phyloP scores from a whole-genome alignment of 768 basidiomycete species.

The Boletellus sp. region DNA sequence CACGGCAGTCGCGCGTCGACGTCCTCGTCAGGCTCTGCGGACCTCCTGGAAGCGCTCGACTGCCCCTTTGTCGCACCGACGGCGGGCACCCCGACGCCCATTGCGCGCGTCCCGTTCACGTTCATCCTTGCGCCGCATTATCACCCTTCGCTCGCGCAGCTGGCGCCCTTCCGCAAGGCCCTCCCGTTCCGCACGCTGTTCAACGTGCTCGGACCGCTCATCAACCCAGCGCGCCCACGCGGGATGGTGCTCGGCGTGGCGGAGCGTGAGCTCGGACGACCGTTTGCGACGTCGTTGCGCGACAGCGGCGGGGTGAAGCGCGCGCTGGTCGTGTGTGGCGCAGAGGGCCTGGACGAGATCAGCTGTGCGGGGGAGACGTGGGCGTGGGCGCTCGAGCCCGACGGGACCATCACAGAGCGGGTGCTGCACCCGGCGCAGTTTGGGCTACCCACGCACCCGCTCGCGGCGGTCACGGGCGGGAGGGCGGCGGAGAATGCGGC shows the following conservation, averaged over 20 bases:
- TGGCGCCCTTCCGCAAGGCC: constrained; percentile 80
- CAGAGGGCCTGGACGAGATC: constrained; percentile 91
- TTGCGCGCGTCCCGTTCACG: constrained; percentile 74
- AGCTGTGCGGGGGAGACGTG: constrained; percentile 88
- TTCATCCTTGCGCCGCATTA: constrained; percentile 95
- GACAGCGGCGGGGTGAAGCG: constrained; percentile 75
- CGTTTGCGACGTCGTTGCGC: constrained; percentile 73
- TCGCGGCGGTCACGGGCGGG: constrained; percentile 67
- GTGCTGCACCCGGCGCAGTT: constrained; percentile 71
- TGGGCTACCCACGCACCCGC: constrained; percentile 68
- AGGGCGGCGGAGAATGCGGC: constrained; percentile 78
- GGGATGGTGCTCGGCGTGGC: constrained; percentile 94
- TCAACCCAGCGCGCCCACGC: constrained; percentile 83
- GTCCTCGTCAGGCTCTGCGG: constrained; percentile 91
- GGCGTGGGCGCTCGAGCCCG: constrained; percentile 69
- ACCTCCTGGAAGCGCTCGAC: constrained; percentile 80
- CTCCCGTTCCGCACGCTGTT: constrained; percentile 96
- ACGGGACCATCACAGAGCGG: constrained; percentile 60
- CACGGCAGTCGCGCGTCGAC: constrained; percentile 91
- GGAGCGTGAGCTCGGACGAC: constrained; percentile 70
- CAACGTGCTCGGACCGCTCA: constrained; percentile 90
- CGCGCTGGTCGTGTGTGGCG: constrained; percentile 91
- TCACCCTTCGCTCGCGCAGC: constrained; percentile 77
- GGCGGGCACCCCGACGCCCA: constrained; percentile 36
- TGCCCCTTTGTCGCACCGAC: constrained; percentile 70